Percentiles rank a stretch among this genome's conserved stretches.
These are phyloP conservation scores for Puccinia horiana DNA, from an alignment of 1,284 basidiomycete genomes.

Conservation along the genomic window DNA sequence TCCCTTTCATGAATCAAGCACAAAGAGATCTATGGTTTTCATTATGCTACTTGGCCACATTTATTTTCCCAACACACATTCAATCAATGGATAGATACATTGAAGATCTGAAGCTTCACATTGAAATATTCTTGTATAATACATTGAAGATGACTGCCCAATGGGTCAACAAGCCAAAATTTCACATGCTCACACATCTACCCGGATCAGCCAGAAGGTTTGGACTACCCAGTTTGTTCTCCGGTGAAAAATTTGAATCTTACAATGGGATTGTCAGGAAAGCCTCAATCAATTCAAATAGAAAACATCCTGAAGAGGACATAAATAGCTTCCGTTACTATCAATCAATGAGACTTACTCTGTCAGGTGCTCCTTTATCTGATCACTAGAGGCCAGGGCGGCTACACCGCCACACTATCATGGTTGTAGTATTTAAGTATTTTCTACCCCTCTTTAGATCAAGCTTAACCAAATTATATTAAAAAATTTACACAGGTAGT, in stretches of 20 bases:
- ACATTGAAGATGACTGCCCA: not conserved
- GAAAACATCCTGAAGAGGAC: too few relatives aligned
- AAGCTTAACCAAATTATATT: too few relatives aligned
- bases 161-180: constrained; percentile 9
- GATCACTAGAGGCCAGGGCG: too few relatives aligned
- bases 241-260: not conserved
- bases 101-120: not conserved
- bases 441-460: too few relatives aligned
- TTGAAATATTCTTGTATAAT: not conserved
- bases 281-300: too few relatives aligned
- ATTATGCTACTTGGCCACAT: not conserved
- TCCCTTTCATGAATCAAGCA: not conserved
- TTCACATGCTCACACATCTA: constrained; percentile 13
- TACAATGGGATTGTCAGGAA: not conserved
- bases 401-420: too few relatives aligned
- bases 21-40: not conserved
- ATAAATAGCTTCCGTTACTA: too few relatives aligned
- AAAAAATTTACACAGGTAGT: too few relatives aligned
- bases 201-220: not conserved
- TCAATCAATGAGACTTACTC: too few relatives aligned
- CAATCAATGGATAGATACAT: not conserved
- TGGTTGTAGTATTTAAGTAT: too few relatives aligned
- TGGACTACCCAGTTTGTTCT: not conserved
- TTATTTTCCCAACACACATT: not conserved
- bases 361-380: too few relatives aligned